Conservation (phyloP, 2,329 filamentous ascomycete genomes). For the Epichloe scottii region DNA sequence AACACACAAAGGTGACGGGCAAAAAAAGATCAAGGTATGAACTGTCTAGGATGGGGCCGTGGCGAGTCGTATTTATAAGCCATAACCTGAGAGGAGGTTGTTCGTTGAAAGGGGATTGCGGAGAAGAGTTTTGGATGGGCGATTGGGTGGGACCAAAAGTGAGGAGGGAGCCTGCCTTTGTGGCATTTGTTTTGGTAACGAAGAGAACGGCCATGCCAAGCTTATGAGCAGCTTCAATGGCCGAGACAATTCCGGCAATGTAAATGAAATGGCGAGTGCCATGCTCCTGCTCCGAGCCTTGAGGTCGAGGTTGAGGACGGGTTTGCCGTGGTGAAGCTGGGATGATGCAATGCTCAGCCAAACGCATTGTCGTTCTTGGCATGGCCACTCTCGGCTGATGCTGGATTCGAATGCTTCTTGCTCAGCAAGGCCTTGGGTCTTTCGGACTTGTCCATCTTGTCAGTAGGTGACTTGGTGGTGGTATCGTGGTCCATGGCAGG, state of each 20-base stretch:
- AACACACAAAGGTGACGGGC: background rate
- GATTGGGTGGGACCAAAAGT: too few relatives aligned
- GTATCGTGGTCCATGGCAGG: constrained; percentile 12
- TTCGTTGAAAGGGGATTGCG: too few relatives aligned
- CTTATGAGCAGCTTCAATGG: too few relatives aligned
- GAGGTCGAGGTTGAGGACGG: too few relatives aligned
- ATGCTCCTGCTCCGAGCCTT: too few relatives aligned
- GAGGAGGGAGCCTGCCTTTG: too few relatives aligned
- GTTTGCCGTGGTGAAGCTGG: background rate
- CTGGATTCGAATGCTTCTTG: constrained; percentile 17
- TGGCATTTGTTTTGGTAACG: too few relatives aligned
- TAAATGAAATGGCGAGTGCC: too few relatives aligned
- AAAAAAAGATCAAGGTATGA: background rate
- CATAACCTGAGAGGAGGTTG: too few relatives aligned
- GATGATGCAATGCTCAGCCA: background rate
- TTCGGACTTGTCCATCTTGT: constrained; percentile 5
- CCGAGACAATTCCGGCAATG: too few relatives aligned
- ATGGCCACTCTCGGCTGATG: background rate
- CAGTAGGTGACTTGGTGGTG: constrained; percentile 6
- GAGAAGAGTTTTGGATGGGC: too few relatives aligned
- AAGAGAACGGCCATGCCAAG: too few relatives aligned
- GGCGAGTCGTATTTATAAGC: background rate
- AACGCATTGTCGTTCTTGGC: background rate
- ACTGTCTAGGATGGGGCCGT: background rate
- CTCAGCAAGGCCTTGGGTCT: constrained; percentile 21